Base-by-base conservation (phyloP, 208 protist genomes). In the Plasmodiophora brassicae region DNA sequence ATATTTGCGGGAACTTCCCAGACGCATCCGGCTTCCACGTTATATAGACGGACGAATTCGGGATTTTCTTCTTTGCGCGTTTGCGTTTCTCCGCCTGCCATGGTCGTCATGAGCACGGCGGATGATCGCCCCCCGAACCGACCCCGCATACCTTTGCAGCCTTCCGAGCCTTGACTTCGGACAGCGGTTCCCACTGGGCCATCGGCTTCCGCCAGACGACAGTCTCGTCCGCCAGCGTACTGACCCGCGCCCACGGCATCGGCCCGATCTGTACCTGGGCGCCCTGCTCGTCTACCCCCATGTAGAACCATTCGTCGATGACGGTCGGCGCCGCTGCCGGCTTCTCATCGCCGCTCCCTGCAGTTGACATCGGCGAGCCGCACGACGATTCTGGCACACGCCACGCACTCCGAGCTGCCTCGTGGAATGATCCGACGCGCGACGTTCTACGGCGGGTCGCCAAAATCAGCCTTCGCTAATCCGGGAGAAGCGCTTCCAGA, bases 1-100 rank as follows among this genome's bases (percentile, higher is more conserved):
- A 78, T 5, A 78, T 36, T 44, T 78, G 32, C 10, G 65, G 32
- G 41, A 78, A 78, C 65, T 78, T n/a, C 5, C 65, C 65, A 78
- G 65, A 44, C 32, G 65, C 32, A 32, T 78, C 65, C 10, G 32
- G 65, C 5, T 78, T 38, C 65, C 65, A 78, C 5, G 65, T 78
- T 14, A 78, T 78, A 78, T 78, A 78, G 20, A 78, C 65, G 5
- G 65, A 78, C 20, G 65, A 78, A 78, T 78, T 78, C 5, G 65
- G 65, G 32, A 38, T n/a, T 32, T 78, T 78, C 65, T 78, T 78
- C n/a, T 78, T 78, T 5, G 65, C 65, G 5, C 65, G 65, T 38
- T 78, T 78, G 14, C 65, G 65, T 32, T 78, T 78, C 65, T 78
- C 10, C 20, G 32, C 14, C 32, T 78, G 14, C 5, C 5, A 78